Base-by-base conservation (phyloP, 2,329 filamentous ascomycete species). In the Colletotrichum kahawae region DNA sequence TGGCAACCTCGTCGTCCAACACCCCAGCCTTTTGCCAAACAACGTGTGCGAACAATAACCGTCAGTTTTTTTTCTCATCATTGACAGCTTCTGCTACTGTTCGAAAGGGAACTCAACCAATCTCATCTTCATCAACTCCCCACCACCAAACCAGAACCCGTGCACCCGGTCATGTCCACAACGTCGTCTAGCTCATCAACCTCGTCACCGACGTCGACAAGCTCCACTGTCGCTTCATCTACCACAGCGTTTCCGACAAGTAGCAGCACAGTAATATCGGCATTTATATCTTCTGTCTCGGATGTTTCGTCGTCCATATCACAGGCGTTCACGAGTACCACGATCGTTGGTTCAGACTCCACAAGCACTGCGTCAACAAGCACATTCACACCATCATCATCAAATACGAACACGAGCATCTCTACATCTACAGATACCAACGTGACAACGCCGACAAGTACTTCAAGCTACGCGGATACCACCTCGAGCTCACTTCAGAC, bases 401-500 rank as follows among this genome's bases (percentile, higher is more conserved):
- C 43, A 24, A 13, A 10, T n/a, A 4, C 43, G 10, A 51, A 7
- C 43, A 51, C 10, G 43, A 24, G n/a, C 43, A 51, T 51, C 43
- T 51, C 43, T n/a, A 24, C 43, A 4, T 51, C 43, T 51, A 21
- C 38, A n/a, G n/a, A n/a, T 9, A 12, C 9, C n/a, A 1, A 1
- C 38, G 18, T 9, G 3, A 18, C 38, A 48, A n/a, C 2, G 0
- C 21, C 43, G 43, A 21, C 12, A 12, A 51, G 10, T 13, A 51
- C 43, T 51, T 51, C 43, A 51, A 51, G 43, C n/a, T 21, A 2
- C n/a, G 5, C 18, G 0, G 0, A 21, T 3, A 51, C 0, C n/a
- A 51, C 5, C 43, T 48, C 18, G 3, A 48, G n/a, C 1, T 0
- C 18, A n/a, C 18, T 48, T 48, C 38, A 48, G 18, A n/a, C 18